Percentiles rank a stretch among this genome's conserved stretches.
Evolutionary conservation across 2,329 filamentous ascomycete species (phyloP).

Genomic region (Ophiostoma pallidulum): DNA sequence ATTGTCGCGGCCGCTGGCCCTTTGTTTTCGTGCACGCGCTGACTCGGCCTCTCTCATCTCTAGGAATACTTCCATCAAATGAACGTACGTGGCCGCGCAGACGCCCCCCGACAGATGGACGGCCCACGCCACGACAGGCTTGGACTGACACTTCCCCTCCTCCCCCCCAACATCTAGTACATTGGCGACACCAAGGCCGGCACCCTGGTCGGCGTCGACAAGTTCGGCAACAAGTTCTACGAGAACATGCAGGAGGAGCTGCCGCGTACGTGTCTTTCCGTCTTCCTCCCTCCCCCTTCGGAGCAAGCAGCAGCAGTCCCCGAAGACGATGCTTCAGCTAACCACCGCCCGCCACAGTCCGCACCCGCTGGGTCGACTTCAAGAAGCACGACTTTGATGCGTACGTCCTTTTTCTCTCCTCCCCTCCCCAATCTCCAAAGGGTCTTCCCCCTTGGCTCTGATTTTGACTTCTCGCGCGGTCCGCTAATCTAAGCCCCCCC

Average conservation of each 20-base stretch:
- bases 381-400: conserved; percentile 76
- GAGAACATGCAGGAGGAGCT: conserved; percentile 94
- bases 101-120: neutral
- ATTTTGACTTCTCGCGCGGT: too few relatives aligned
- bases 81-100: conserved; percentile 57
- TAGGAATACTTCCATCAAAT: conserved; percentile 89
- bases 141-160: too few relatives aligned
- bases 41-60: conserved; percentile 25
- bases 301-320: too few relatives aligned
- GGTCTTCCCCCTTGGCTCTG: too few relatives aligned
- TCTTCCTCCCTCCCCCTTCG: too few relatives aligned
- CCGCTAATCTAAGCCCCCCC: too few relatives aligned
- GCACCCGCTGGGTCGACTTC: conserved; percentile 97
- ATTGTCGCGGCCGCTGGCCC: too few relatives aligned
- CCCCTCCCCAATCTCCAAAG: too few relatives aligned
- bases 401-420: conserved; percentile 33
- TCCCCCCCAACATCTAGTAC: conserved; percentile 34
- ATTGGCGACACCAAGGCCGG: conserved; percentile 92
- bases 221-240: conserved; percentile 94
- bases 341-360: conserved; percentile 45
- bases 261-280: conserved; percentile 53
- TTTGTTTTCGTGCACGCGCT: too few relatives aligned
- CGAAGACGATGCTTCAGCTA: too few relatives aligned
- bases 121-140: conserved; percentile 6
- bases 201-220: conserved; percentile 72